These are phyloP conservation scores for Pichia exigua DNA, from an alignment of 805 yeast genomes.

Conservation along the genomic window DNA sequence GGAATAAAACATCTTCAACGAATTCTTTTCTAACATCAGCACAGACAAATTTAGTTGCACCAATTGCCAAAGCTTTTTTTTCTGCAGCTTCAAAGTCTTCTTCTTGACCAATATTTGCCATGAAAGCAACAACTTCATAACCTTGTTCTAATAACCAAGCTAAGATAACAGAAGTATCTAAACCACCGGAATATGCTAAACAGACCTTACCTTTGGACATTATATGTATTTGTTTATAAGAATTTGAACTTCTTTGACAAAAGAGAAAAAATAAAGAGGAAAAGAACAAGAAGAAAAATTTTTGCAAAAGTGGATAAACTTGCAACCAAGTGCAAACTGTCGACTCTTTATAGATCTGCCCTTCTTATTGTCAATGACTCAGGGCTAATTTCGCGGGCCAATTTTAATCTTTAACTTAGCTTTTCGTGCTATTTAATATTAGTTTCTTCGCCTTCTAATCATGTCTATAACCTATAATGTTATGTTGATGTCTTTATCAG, in stretches of 20 bases:
- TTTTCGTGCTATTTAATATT: too few relatives aligned
- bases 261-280: background rate
- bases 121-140: constrained; percentile 95
- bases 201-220: constrained; percentile 99
- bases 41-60: constrained; percentile 91
- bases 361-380: background rate
- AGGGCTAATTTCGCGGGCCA: background rate
- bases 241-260: background rate
- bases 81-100: constrained; percentile 98
- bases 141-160: constrained; percentile 99
- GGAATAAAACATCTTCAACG: constrained; percentile 86
- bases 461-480: too few relatives aligned
- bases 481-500: too few relatives aligned
- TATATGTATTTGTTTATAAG: constrained; percentile 7
- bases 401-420: background rate
- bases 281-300: background rate
- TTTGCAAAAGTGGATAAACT: too few relatives aligned
- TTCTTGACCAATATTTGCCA: constrained; percentile 99
- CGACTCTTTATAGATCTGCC: background rate
- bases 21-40: constrained; percentile 95
- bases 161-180: constrained; percentile 93
- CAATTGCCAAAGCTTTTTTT: constrained; percentile 91
- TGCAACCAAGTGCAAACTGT: background rate
- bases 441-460: too few relatives aligned
- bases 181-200: constrained; percentile 98